Base-by-base conservation (phyloP, 2,329 filamentous ascomycete species). In the Ceratocystis harringtonii region DNA sequence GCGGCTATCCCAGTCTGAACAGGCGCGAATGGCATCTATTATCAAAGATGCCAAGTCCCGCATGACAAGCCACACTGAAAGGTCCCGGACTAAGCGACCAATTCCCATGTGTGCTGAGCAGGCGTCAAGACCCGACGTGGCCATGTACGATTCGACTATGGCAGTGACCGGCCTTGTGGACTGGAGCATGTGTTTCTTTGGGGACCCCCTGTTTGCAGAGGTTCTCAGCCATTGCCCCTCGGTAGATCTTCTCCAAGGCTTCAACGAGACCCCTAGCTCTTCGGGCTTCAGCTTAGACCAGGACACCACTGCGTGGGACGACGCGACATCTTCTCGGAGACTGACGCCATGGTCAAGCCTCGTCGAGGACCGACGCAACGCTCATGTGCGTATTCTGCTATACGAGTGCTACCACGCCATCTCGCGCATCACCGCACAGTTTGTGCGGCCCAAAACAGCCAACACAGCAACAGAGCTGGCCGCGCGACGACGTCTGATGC, bases 151-250 rank as follows among this genome's bases (percentile, higher is more conserved):
- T 22, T 52, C 63, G 2, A 65, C 68, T 0, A 72, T 78, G 15
- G 70, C 70, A 25, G 71, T 84, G 15, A 79, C 76, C 0, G 82
- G 82, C 0, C 71, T 85, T n/a, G 76, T 76, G 41, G 80, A 83
- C 72, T 86, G 83, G 83, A 80, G 80, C 67, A 80, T 78, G 66
- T 79, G 80, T 55, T 69, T 84, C 10, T 85, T 86, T 68, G 83
- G 83, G 10, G 84, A 86, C 68, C 82, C 83, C 0, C 71, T 85
- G 1, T 74, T 86, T 62, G 76, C 79, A 1, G 75, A 74, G 2
- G 75, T 76, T 5, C 82, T 85, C 69, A 76, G 74, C 69, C 75
- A 77, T 15, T 71, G 74, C 19, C 75, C 78, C 0, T 78, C 74
- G 3, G 69, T 74, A 12, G 75, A 77, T 0, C 79, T 84, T 43